Conservation (phyloP, 2,329 filamentous ascomycete genomes). For the Sporothrix brasiliensis region DNA sequence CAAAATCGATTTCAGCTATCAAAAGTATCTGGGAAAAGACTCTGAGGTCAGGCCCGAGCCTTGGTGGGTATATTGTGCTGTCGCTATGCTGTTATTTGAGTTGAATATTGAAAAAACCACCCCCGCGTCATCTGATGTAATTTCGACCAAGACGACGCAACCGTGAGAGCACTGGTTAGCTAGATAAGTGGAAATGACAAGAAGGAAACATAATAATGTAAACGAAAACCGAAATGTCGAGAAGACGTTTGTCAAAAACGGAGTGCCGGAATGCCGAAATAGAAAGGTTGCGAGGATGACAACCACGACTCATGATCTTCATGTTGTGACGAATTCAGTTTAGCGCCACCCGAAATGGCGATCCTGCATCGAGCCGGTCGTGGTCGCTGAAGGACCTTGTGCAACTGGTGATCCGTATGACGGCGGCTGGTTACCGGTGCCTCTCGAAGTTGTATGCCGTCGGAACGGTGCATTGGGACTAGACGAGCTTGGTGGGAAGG, state of each 20-base stretch:
- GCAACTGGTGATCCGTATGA: not conserved
- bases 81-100: slow-evolving; percentile 27
- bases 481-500: not conserved
- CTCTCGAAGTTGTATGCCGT: not conserved
- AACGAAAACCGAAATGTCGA: not conserved
- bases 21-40: slow-evolving; percentile 22
- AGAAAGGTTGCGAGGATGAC: no score
- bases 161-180: not conserved
- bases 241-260: not conserved
- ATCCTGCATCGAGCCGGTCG: not conserved
- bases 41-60: slow-evolving; percentile 17
- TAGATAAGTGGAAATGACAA: not conserved
- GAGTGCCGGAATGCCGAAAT: not conserved
- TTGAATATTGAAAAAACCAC: slow-evolving; percentile 9
- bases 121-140: not conserved
- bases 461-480: not conserved
- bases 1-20: not conserved
- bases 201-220: not conserved
- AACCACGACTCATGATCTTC: no score
- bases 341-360: slow-evolving; percentile 9
- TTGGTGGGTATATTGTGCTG: slow-evolving; percentile 23
- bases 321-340: not conserved
- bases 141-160: not conserved
- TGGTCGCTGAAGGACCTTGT: not conserved
- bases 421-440: slow-evolving; percentile 13